Evolutionary conservation across 1,284 basidiomycete genomes (phyloP).

Genomic region (Exobasidium rhododendri): DNA sequence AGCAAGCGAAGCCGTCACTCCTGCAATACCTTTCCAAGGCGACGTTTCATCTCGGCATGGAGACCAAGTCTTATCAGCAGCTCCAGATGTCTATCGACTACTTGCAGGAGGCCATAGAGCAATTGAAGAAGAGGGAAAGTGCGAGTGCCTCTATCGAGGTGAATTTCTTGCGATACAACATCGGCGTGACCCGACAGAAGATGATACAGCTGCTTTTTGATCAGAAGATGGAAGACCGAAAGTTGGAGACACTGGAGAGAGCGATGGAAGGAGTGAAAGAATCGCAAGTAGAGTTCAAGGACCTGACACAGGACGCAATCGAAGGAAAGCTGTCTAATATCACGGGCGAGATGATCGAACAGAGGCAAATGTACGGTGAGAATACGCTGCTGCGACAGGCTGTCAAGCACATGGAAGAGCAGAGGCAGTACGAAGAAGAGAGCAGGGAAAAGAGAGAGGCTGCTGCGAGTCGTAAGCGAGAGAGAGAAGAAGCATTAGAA

Average conservation of each 20-base stretch:
- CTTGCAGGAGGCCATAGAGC: slow-evolving; percentile 27
- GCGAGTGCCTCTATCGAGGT: slow-evolving; percentile 18
- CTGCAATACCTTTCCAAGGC: slow-evolving; percentile 48
- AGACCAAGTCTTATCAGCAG: slow-evolving; percentile 31
- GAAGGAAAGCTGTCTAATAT: slow-evolving; percentile 41
- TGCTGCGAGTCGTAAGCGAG: slow-evolving; percentile 33
- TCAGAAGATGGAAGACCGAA: slow-evolving; percentile 33
- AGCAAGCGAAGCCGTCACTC: slow-evolving; percentile 27
- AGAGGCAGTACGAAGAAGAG: slow-evolving; percentile 38
- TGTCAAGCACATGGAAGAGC: slow-evolving; percentile 30
- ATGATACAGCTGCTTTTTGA: slow-evolving; percentile 51
- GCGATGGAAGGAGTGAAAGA: slow-evolving; percentile 38
- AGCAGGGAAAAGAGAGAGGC: slow-evolving; percentile 29
- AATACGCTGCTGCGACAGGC: slow-evolving; percentile 39
- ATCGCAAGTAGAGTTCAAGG: slow-evolving; percentile 29
- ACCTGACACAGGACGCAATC: slow-evolving; percentile 37
- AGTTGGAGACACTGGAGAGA: slow-evolving; percentile 27
- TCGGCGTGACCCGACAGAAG: slow-evolving; percentile 49
- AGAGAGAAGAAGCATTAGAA: slow-evolving; percentile 38
- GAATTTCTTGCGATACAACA: slow-evolving; percentile 48
- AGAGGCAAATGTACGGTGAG: slow-evolving; percentile 50
- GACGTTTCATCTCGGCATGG: slow-evolving; percentile 46
- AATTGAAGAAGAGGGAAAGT: slow-evolving; percentile 15
- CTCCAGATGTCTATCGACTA: slow-evolving; percentile 36
- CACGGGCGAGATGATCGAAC: slow-evolving; percentile 47